Conservation (phyloP, 257 asterid species). For the Handroanthus guayacan region DNA sequence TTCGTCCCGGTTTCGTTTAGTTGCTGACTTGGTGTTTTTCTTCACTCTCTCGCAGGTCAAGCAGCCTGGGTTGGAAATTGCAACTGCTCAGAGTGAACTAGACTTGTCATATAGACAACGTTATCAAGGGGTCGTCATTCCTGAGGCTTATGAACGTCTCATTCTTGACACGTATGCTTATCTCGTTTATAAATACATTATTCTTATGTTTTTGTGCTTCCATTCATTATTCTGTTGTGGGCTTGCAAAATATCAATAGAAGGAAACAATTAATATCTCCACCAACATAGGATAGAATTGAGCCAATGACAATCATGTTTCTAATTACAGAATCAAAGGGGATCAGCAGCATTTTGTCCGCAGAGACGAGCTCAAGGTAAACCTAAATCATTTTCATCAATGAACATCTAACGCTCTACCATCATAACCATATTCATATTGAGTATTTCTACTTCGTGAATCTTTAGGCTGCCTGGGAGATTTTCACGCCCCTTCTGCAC, state of each 20-base stretch:
- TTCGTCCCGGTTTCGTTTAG: not conserved
- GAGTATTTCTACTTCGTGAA: not conserved
- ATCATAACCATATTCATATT: not conserved
- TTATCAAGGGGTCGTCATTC: conserved; percentile 80
- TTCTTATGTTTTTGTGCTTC: not conserved
- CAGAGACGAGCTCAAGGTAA: conserved; percentile 95
- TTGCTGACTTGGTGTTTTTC: conserved; percentile 17
- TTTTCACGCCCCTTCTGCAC: conserved; percentile 93
- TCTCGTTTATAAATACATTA: not conserved
- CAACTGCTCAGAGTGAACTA: conserved; percentile 91
- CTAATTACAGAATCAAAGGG: conserved; percentile 75
- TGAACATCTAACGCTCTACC: not conserved
- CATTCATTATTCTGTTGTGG: not conserved
- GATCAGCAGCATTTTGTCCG: conserved; percentile 99
- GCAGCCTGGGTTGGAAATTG: conserved; percentile 95
- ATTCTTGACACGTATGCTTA: conserved; percentile 91
- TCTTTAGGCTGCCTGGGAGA: conserved; percentile 94
- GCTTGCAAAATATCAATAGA: not conserved
- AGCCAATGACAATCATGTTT: not conserved
- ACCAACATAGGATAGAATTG: not conserved
- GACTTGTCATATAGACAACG: conserved; percentile 92
- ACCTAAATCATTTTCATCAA: not conserved
- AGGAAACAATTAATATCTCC: not conserved
- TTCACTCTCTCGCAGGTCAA: conserved; percentile 74
- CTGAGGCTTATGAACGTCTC: conserved; percentile 98